phyloP scores from a whole-genome alignment of 768 basidiomycete species.

The Russula vinacea region DNA sequence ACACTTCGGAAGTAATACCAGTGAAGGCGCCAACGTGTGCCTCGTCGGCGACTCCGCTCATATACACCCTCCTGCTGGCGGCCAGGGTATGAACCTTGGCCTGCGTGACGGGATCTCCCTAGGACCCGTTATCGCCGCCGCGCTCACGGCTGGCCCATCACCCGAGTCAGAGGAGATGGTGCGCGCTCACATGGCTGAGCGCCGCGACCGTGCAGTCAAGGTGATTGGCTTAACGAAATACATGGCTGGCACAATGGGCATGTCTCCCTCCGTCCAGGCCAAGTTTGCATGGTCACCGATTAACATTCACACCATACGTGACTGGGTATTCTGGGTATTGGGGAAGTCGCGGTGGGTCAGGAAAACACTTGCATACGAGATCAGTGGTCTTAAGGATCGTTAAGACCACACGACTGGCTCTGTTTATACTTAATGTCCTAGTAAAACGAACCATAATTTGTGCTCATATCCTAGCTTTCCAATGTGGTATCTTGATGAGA shows the following conservation, averaged over 20 bases:
- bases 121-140: constrained; percentile 41
- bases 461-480: neutral
- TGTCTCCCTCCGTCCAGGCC: constrained; percentile 34
- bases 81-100: constrained; percentile 60
- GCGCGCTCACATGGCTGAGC: constrained; percentile 37
- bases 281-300: constrained; percentile 30
- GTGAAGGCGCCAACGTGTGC: constrained; percentile 26
- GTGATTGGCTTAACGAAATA: constrained; percentile 45
- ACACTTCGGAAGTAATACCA: constrained; percentile 30
- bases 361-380: constrained; percentile 31
- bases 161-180: constrained; percentile 38
- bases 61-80: constrained; percentile 53
- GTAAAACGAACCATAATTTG: neutral
- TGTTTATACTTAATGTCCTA: neutral
- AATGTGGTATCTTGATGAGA: neutral
- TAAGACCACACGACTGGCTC: constrained; percentile 6
- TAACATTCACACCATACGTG: constrained; percentile 30
- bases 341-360: constrained; percentile 31
- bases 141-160: constrained; percentile 35
- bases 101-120: constrained; percentile 51
- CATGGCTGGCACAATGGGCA: constrained; percentile 33
- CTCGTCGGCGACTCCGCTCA: constrained; percentile 50
- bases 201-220: constrained; percentile 42
- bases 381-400: constrained; percentile 36
- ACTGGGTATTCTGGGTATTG: constrained; percentile 32